A percentile compares a stretch with the other conserved stretches of the same genome.
phyloP scores from a whole-genome alignment of 768 basidiomycete species.

The Leccinum aurantiacum region DNA sequence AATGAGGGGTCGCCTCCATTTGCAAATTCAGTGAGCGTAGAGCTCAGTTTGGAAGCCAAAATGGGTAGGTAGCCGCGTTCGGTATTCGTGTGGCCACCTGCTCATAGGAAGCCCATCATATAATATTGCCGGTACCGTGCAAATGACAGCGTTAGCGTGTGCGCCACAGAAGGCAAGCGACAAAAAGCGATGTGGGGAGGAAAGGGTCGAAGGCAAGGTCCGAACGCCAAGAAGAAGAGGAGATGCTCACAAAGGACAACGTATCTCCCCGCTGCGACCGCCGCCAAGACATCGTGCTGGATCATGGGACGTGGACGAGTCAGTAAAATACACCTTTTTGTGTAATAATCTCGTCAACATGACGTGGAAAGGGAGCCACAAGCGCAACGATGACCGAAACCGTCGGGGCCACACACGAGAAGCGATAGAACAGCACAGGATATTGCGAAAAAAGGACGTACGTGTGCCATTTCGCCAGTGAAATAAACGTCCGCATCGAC shows the following conservation, averaged over 20 bases:
- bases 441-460: constrained; percentile 37
- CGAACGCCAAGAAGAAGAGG: background rate
- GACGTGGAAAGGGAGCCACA: constrained; percentile 12
- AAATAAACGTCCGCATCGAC: constrained; percentile 82
- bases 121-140: constrained; percentile 21
- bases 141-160: constrained; percentile 8
- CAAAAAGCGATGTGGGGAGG: background rate
- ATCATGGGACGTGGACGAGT: background rate
- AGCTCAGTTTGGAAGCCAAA: constrained; percentile 66
- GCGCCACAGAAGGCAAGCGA: constrained; percentile 12
- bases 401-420: constrained; percentile 1
- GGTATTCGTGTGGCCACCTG: constrained; percentile 91
- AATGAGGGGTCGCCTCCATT: constrained; percentile 17
- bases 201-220: background rate
- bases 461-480: constrained; percentile 93
- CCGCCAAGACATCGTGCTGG: constrained; percentile 86
- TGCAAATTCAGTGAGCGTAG: constrained; percentile 39
- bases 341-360: background rate
- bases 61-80: constrained; percentile 89
- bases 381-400: background rate
- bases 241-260: constrained; percentile 76
- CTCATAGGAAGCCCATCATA: constrained; percentile 16
- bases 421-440: constrained; percentile 19
- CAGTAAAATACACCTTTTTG: constrained; percentile 3
- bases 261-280: constrained; percentile 70